These are phyloP conservation scores for Xylariomycetidae sp. DNA, from an alignment of 2,329 filamentous ascomycete genomes.

Conservation along the genomic window DNA sequence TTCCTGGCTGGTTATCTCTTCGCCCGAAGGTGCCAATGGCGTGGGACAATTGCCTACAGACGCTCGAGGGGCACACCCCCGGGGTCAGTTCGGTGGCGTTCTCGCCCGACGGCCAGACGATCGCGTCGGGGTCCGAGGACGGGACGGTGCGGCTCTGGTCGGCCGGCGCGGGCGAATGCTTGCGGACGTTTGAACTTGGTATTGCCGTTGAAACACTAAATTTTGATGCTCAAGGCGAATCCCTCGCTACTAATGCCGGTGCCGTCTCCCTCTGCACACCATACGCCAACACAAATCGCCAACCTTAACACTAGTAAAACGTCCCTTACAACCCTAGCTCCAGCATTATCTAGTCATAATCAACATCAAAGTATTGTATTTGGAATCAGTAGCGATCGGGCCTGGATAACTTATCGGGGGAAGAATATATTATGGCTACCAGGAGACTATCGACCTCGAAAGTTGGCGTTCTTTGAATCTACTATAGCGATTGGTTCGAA, in stretches of 20 bases:
- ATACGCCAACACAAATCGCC: not conserved
- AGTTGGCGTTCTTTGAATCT: not conserved
- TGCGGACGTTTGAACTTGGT: not conserved
- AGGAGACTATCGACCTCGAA: not conserved
- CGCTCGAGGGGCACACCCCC: slow-evolving; percentile 12
- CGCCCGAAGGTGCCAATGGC: slow-evolving; percentile 8
- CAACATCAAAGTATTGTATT: not conserved
- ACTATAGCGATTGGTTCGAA: slow-evolving; percentile 1
- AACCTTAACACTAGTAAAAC: not conserved
- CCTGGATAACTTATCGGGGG: slow-evolving; percentile 1
- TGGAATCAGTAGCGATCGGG: not conserved
- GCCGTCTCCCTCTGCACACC: not conserved
- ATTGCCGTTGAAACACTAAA: not conserved
- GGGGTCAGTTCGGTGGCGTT: slow-evolving; percentile 9
- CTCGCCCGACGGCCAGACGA: slow-evolving; percentile 8
- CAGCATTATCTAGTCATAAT: not conserved
- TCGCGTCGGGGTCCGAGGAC: slow-evolving; percentile 13
- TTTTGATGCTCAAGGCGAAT: not conserved
- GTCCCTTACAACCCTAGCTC: not conserved
- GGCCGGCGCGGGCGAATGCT: not conserved
- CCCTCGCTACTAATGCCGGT: not conserved
- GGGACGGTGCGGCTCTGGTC: slow-evolving; percentile 10
- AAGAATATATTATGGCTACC: slow-evolving; percentile 1
- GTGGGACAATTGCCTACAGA: slow-evolving; percentile 13
- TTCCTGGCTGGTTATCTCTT: slow-evolving; percentile 13